Evolutionary conservation across 2,329 filamentous ascomycete genomes (phyloP), one percentile per base, ranked within the genome.

Genomic region (Chrysoporthe puriensis): DNA sequence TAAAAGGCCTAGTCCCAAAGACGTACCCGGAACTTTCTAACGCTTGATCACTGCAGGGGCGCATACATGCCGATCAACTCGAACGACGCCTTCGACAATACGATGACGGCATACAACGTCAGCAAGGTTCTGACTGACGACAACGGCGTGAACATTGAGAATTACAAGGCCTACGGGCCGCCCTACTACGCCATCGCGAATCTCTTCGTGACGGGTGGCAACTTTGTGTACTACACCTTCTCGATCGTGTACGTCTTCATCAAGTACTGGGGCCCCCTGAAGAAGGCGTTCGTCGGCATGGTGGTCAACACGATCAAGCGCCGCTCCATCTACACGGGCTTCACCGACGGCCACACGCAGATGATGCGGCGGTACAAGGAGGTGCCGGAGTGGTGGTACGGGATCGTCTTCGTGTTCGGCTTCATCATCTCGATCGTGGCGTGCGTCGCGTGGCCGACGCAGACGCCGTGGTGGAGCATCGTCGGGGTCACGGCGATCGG

Each of bases 391-490:
- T 83, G 81, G 81, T 84, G 81, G 80, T 85, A 83, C 69, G 62
- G 79, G 16, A 66, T 76, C 6, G 74, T 79, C 18, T 70, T 70
- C 43, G 54, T 66, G 6, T 67, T 69, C 36, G 71, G 73, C 1
- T 72, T 83, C 4, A 71, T 73, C 14, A 63, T 79, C n/a, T 79
- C 79, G 56, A 75, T 79, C 50, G 72, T 74, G 1, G 77, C 57
- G 8, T 60, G 74, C 9, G 74, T 82, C 34, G 70, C 72, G n/a
- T 83, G 77, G 75, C 78, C 81, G 1, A 84, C 81, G 0, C 75
- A 82, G 65, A 83, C 82, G 4, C 72, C 79, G 11, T 85, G 83
- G 79, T 85, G 81, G 78, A 81, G 80, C 0, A 84, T 85, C 67
- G 77, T 86, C 58, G 73, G 85, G n/a, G 76, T 84, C 8, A 76